These are phyloP conservation scores for Penicillium daleae DNA, from an alignment of 495 filamentous ascomycete genomes.

Conservation along the genomic window DNA sequence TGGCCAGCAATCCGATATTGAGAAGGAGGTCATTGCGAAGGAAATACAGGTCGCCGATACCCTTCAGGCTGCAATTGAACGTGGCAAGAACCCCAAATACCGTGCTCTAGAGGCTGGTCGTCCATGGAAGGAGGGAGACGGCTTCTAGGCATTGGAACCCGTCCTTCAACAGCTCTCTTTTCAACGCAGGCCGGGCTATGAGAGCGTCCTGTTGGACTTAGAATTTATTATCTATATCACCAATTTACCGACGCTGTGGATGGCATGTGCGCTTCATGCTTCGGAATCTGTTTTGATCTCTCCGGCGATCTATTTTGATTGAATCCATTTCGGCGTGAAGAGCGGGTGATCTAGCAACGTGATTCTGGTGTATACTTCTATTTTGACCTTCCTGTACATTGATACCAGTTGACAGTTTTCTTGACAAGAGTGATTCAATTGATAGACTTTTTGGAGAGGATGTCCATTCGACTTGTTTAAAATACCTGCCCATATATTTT, in stretches of 20 bases:
- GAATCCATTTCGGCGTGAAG: not conserved
- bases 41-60: constrained; percentile 41
- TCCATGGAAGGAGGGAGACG: constrained; percentile 56
- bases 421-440: not conserved
- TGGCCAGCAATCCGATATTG: constrained; percentile 36
- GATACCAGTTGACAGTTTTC: not conserved
- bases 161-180: not conserved
- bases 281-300: no score
- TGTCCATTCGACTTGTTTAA: no score
- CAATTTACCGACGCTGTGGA: not conserved
- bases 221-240: constrained; percentile 8
- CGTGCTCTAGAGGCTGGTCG: constrained; percentile 58
- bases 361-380: not conserved
- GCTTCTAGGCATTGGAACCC: constrained; percentile 36
- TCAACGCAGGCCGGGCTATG: not conserved
- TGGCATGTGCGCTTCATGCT: no score
- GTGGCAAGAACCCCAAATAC: constrained; percentile 54
- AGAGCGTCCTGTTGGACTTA: not conserved
- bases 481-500: no score
- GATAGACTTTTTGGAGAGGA: not conserved
- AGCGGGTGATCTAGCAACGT: not conserved
- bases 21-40: constrained; percentile 30
- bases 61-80: constrained; percentile 47
- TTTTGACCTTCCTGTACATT: not conserved
- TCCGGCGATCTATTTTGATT: not conserved